Percentiles rank a stretch among this genome's conserved stretches.
Conservation (phyloP, 441 rosid genomes). For the Dalechampia spathulata region DNA sequence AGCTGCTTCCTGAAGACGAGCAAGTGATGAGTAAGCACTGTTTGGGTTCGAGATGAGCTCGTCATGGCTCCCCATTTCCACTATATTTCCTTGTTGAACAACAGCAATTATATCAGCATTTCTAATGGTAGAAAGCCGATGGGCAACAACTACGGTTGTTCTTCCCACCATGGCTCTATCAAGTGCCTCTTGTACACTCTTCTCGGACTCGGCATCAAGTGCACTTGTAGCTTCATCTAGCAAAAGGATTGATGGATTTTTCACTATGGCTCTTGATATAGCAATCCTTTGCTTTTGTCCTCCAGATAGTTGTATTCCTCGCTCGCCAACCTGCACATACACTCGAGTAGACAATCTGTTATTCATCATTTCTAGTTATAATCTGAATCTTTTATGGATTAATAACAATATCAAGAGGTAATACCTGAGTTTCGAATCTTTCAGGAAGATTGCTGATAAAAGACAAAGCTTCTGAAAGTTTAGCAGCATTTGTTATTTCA, state of each 20-base stretch:
- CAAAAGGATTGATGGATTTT: slow-evolving; percentile 79
- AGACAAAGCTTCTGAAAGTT: slow-evolving; percentile 75
- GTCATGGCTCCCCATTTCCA: slow-evolving; percentile 82
- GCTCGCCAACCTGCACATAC: slow-evolving; percentile 70
- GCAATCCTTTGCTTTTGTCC: slow-evolving; percentile 97
- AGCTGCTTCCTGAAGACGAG: slow-evolving; percentile 65
- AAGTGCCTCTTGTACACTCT: slow-evolving; percentile 89
- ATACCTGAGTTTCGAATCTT: slow-evolving; percentile 90
- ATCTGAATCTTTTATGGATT: background rate
- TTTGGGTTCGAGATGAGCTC: slow-evolving; percentile 55
- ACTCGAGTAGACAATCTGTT: too few relatives aligned
- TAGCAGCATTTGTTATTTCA: slow-evolving; percentile 72
- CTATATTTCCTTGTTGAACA: slow-evolving; percentile 66
- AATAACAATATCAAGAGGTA: background rate
- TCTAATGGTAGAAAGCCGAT: slow-evolving; percentile 78
- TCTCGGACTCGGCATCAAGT: slow-evolving; percentile 84
- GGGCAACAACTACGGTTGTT: slow-evolving; percentile 84
- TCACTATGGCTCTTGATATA: slow-evolving; percentile 75
- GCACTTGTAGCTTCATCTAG: slow-evolving; percentile 97
- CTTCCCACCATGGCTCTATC: slow-evolving; percentile 92
- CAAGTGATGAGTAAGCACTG: slow-evolving; percentile 60
- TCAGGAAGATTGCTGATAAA: slow-evolving; percentile 91
- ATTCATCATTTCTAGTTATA: background rate
- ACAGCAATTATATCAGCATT: slow-evolving; percentile 84
- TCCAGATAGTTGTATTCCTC: slow-evolving; percentile 85